Evolutionary conservation across 768 basidiomycete species (phyloP), one percentile per base, ranked within the genome.

Genomic region (Lentinula boryana): DNA sequence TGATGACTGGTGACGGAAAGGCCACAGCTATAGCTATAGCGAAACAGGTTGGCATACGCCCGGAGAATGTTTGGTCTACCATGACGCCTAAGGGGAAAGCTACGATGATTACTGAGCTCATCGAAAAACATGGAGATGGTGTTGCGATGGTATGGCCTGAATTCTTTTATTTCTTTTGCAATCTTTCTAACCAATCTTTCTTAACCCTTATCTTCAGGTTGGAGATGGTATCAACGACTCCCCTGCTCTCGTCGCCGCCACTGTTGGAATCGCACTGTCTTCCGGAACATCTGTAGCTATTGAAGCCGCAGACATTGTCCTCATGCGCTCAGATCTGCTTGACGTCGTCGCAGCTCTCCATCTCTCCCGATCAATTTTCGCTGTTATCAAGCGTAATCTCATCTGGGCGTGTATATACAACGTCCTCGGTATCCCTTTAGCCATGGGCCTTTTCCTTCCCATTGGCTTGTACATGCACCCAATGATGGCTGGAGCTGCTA

Each of bases 141-240:
- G 88, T 98, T 36, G 95, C 94, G 2, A 97, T 98, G 96, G 95
- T 93, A 68, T 61, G 82, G 13, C 13, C 36, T 38, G 75, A 15
- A 33, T 4, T 21, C 53, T 58, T 36, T 61, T 51, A 43, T 33
- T 36, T 49, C 35, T n/a, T 31, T 36, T 5, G 10, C 18, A 9
- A 35, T 23, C n/a, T 40, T n/a, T 4, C 7, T 40, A 2, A 33
- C n/a, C 18, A 9, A 35, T 23, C n/a, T 40, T n/a, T 4, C 7
- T 40, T 0, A 33, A 21, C 23, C 12, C 2, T 5, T 27, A 43
- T 62, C 41, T 49, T 32, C 58, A 95, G 94, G 94, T 99, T 43
- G 97, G 97, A 23, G 97, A 99, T 72, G 97, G 97, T 36, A 97
- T 98, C 77, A 98, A 99, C 71, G 97, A 99, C 71, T 98, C 96